These are phyloP conservation scores for Lophiostoma macrostomum DNA, from an alignment of 495 filamentous ascomycete species.

Conservation along the genomic window DNA sequence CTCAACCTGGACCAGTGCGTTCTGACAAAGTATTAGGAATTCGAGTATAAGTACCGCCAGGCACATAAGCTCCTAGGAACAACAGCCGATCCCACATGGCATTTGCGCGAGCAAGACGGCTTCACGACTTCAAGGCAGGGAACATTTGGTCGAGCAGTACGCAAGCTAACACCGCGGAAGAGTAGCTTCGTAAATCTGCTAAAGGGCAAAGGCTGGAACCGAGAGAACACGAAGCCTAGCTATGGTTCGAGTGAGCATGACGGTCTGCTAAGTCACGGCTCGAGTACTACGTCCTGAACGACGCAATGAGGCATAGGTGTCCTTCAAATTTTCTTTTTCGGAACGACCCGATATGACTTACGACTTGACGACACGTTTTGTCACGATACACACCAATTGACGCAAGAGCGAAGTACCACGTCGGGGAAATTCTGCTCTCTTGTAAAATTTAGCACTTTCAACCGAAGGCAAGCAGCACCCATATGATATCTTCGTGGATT, in stretches of 20 bases:
- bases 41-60: conserved; percentile 28
- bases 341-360: neutral
- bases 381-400: neutral
- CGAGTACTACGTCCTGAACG: no score
- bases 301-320: neutral
- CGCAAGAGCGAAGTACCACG: neutral
- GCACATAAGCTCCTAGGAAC: conserved; percentile 12
- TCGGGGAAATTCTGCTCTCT: no score
- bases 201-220: conserved; percentile 27
- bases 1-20: neutral
- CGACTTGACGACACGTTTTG: conserved; percentile 1
- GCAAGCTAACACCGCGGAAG: conserved; percentile 28
- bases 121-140: conserved; percentile 12
- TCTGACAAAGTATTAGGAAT: conserved; percentile 9
- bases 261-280: no score
- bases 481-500: neutral
- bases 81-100: neutral
- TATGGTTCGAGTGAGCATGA: neutral
- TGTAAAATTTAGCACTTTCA: no score
- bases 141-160: conserved; percentile 15
- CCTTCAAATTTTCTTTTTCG: neutral
- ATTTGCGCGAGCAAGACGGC: conserved; percentile 7
- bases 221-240: neutral
- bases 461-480: no score
- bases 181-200: conserved; percentile 25